A percentile compares a stretch with the other conserved stretches of the same genome.
phyloP scores from a whole-genome alignment of 2,329 filamentous ascomycete genomes.

The Torrubiella hemipterigena region DNA sequence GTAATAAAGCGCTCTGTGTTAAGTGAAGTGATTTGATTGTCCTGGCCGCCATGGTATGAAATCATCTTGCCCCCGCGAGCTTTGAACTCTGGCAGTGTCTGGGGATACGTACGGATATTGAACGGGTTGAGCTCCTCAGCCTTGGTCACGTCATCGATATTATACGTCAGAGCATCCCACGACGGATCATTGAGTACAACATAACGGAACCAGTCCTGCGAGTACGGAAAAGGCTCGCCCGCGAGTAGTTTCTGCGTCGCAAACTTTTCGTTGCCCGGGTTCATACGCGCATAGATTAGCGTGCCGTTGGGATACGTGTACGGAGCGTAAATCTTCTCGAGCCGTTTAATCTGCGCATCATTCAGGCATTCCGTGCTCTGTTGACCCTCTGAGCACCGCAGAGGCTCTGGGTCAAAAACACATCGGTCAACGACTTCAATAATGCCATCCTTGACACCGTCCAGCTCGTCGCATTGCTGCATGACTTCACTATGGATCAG shows the following conservation, averaged over 20 bases:
- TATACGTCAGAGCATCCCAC: constrained; percentile 21
- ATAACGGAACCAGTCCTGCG: constrained; percentile 23
- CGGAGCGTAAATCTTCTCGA: constrained; percentile 18
- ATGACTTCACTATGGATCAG: constrained; percentile 13
- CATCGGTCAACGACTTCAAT: constrained; percentile 32
- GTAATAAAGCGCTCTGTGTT: constrained; percentile 8
- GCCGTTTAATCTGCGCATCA: constrained; percentile 23
- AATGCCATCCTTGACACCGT: constrained; percentile 36
- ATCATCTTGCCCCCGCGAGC: constrained; percentile 29
- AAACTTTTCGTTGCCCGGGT: constrained; percentile 32
- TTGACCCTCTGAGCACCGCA: constrained; percentile 25
- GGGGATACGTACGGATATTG: constrained; percentile 23
- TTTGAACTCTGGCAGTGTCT: constrained; percentile 25
- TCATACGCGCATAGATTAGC: constrained; percentile 29
- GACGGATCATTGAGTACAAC: constrained; percentile 25
- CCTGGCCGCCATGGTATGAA: constrained; percentile 32
- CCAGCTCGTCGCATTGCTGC: constrained; percentile 35
- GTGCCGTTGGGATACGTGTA: constrained; percentile 18
- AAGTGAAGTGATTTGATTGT: constrained; percentile 24
- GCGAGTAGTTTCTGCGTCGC: constrained; percentile 30
- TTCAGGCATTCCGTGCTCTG: constrained; percentile 24
- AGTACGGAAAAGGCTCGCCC: constrained; percentile 11
- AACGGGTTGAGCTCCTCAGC: constrained; percentile 22
- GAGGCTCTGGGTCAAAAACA: constrained; percentile 25
- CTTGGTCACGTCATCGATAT: constrained; percentile 25